Evolutionary conservation across 192 early-diverging fungal genomes (phyloP).

Genomic region (Coemansia sp.): DNA sequence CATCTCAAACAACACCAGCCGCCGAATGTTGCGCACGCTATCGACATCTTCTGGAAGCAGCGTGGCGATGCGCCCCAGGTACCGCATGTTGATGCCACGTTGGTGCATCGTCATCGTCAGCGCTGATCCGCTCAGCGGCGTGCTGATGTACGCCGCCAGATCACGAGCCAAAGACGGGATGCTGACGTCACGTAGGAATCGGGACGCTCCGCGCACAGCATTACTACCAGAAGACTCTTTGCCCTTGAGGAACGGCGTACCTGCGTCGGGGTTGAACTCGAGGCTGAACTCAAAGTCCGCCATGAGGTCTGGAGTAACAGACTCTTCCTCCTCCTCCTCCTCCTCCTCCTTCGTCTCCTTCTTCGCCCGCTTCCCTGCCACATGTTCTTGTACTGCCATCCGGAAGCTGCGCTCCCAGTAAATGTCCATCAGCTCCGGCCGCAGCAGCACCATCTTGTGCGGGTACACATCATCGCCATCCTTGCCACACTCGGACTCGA

Average conservation of each 20-base stretch:
- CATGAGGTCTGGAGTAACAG: conserved; percentile 14
- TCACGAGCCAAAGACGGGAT: conserved; percentile 59
- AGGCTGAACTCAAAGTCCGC: conserved; percentile 55
- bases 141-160: conserved; percentile 63
- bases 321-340: not conserved
- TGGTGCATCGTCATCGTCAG: conserved; percentile 84
- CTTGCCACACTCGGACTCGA: conserved; percentile 62
- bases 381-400: conserved; percentile 53
- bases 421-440: conserved; percentile 79
- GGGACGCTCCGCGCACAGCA: conserved; percentile 70
- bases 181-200: conserved; percentile 70
- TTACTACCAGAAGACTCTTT: no score
- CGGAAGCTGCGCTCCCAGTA: conserved; percentile 83
- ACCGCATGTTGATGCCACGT: conserved; percentile 97
- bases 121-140: conserved; percentile 72
- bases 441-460: conserved; percentile 77
- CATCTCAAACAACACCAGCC: conserved; percentile 84
- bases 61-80: conserved; percentile 74
- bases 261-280: conserved; percentile 58
- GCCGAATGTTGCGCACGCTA: conserved; percentile 34
- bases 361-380: conserved; percentile 34
- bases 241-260: conserved; percentile 56
- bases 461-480: conserved; percentile 73
- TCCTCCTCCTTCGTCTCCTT: conserved; percentile 10
- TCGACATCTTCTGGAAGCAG: conserved; percentile 54